A percentile compares a stretch with the other conserved stretches of the same genome.
phyloP scores from a whole-genome alignment of 1,284 basidiomycete species.

The Microstroma glucosiphilum region DNA sequence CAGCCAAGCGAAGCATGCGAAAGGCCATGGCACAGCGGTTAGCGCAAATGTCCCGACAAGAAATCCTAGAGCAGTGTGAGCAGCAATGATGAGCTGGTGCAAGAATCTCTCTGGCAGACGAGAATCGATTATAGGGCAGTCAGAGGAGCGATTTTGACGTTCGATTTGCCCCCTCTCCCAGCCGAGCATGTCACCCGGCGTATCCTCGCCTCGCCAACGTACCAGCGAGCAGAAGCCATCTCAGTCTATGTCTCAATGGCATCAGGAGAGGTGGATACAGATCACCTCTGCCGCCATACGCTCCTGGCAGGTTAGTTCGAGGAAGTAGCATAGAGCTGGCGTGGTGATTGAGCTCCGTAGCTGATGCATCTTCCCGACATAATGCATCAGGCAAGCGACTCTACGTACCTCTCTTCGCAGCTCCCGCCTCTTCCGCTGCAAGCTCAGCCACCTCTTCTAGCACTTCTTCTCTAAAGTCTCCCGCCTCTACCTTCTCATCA shows the following conservation, averaged over 20 bases:
- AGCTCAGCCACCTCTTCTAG: too few species aligned
- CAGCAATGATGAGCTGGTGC: too few species aligned
- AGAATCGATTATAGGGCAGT: too few species aligned
- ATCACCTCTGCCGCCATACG: conserved; percentile 39
- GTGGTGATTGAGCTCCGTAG: too few species aligned
- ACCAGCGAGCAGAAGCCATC: conserved; percentile 35
- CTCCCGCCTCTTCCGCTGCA: conserved; percentile 15
- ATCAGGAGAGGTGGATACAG: conserved; percentile 49
- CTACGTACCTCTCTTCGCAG: conserved; percentile 51
- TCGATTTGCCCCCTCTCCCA: neutral
- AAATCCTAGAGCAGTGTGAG: neutral
- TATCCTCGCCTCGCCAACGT: conserved; percentile 44
- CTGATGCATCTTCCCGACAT: too few species aligned
- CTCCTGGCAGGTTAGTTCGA: neutral
- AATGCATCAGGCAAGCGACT: conserved; percentile 42
- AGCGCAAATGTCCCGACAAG: neutral
- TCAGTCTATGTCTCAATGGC: conserved; percentile 51
- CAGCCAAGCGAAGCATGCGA: neutral
- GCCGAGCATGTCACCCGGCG: conserved; percentile 17
- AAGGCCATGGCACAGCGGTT: conserved; percentile 1
- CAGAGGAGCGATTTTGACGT: neutral
- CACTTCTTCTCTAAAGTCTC: conserved; percentile 6
- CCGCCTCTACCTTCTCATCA: conserved; percentile 27
- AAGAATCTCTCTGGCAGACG: too few species aligned
- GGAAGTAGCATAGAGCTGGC: too few species aligned